These are phyloP conservation scores for Chalciporus chontae DNA, from an alignment of 768 basidiomycete species.

Conservation along the genomic window DNA sequence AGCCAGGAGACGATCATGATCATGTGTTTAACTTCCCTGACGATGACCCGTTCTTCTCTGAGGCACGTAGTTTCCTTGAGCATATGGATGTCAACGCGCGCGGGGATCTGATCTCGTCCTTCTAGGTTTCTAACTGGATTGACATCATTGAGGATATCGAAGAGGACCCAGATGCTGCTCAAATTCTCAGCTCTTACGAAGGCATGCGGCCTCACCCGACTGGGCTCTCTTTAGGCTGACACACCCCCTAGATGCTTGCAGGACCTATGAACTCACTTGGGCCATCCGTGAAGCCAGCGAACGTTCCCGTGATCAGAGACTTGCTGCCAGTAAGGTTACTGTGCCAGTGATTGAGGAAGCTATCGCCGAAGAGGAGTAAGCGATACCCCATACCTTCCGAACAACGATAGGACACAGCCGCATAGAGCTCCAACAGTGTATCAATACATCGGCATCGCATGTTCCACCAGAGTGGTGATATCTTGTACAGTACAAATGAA, in stretches of 20 bases:
- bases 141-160: conserved; percentile 89
- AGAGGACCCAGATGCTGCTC: conserved; percentile 74
- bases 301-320: conserved; percentile 49
- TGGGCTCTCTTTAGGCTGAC: background rate
- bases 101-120: too few species aligned
- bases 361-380: conserved; percentile 27
- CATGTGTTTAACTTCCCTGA: conserved; percentile 68
- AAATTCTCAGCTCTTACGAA: conserved; percentile 82
- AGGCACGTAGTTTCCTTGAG: conserved; percentile 36
- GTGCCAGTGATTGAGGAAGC: conserved; percentile 23
- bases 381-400: background rate
- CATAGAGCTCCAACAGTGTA: background rate
- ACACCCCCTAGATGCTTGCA: conserved; percentile 63
- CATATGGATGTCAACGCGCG: too few species aligned
- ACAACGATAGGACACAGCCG: background rate
- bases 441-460: background rate
- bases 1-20: conserved; percentile 76
- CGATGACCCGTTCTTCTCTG: conserved; percentile 94
- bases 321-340: conserved; percentile 35
- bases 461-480: background rate
- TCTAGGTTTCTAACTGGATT: conserved; percentile 73
- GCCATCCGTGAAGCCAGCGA: conserved; percentile 83
- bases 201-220: conserved; percentile 40
- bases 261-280: conserved; percentile 91
- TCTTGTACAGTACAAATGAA: background rate